Evolutionary conservation across 805 yeast genomes (phyloP).

Genomic region (Candida michaelii): DNA sequence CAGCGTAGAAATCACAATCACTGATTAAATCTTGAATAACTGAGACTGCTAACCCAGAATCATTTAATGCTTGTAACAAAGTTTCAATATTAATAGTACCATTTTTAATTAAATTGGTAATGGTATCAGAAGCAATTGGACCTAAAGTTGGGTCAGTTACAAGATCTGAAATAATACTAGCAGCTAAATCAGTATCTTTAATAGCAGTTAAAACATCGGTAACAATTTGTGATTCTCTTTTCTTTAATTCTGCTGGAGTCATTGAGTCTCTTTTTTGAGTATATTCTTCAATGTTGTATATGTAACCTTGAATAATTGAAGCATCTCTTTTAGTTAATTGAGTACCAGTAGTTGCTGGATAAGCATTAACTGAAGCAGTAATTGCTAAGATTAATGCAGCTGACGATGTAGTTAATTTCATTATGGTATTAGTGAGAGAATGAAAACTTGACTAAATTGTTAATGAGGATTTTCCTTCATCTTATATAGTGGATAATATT

Average conservation of each 20-base stretch:
- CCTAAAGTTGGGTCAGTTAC: constrained; percentile 32
- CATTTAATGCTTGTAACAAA: constrained; percentile 38
- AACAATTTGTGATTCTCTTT: constrained; percentile 41
- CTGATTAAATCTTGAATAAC: constrained; percentile 35
- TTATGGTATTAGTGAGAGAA: constrained; percentile 11
- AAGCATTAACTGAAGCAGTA: constrained; percentile 29
- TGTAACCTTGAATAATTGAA: constrained; percentile 24
- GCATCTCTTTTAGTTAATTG: constrained; percentile 22
- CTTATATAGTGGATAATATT: background rate
- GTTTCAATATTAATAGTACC: constrained; percentile 35
- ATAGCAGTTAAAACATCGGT: constrained; percentile 40
- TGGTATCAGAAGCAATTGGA: constrained; percentile 27
- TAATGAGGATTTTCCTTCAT: background rate
- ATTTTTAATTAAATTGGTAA: constrained; percentile 29
- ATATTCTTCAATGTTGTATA: constrained; percentile 28
- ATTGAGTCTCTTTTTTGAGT: constrained; percentile 29
- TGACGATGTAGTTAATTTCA: constrained; percentile 35
- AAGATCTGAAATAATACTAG: constrained; percentile 32
- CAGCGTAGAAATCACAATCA: constrained; percentile 40
- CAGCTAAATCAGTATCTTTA: constrained; percentile 37
- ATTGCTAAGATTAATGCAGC: constrained; percentile 29
- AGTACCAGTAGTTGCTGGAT: constrained; percentile 29
- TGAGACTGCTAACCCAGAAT: constrained; percentile 41
- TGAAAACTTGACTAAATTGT: background rate
- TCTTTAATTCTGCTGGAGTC: constrained; percentile 23